A percentile compares a stretch with the other conserved stretches of the same genome.
These are phyloP conservation scores for Kazachstania bromeliacearum DNA, from an alignment of 805 yeast species.

Conservation along the genomic window DNA sequence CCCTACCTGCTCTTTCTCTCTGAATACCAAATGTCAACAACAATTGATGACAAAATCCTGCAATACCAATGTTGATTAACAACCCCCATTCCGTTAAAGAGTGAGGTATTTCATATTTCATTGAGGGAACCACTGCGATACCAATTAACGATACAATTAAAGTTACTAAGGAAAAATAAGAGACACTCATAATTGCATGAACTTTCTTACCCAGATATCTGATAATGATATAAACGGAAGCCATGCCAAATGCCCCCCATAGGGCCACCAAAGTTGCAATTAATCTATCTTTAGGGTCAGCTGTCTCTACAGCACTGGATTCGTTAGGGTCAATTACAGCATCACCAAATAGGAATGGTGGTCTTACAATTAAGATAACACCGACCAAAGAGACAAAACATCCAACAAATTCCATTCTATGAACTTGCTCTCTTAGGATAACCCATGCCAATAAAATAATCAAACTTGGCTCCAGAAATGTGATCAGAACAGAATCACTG, in stretches of 20 bases:
- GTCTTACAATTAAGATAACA: conserved; percentile 73
- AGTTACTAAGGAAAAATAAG: conserved; percentile 60
- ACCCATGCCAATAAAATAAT: conserved; percentile 67
- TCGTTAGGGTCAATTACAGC: not conserved
- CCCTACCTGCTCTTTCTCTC: conserved; percentile 66
- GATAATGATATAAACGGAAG: conserved; percentile 58
- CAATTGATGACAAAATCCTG: conserved; percentile 80
- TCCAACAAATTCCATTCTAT: conserved; percentile 58
- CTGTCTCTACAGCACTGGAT: conserved; percentile 33
- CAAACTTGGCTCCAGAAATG: conserved; percentile 68
- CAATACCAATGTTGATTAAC: conserved; percentile 51
- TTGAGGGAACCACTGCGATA: conserved; percentile 46
- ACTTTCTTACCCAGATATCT: conserved; percentile 69
- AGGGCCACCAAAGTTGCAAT: conserved; percentile 56
- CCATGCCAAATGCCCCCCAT: conserved; percentile 60
- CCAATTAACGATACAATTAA: conserved; percentile 45
- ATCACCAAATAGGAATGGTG: conserved; percentile 44
- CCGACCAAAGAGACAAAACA: conserved; percentile 62
- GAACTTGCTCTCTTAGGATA: conserved; percentile 55
- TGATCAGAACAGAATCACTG: conserved; percentile 72
- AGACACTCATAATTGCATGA: conserved; percentile 72
- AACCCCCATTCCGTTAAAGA: conserved; percentile 58
- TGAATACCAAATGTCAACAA: conserved; percentile 75
- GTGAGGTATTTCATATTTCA: conserved; percentile 52
- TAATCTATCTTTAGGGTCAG: conserved; percentile 46